Base-by-base conservation (phyloP, 2,329 filamentous ascomycete genomes). In the Colletotrichum paranaense region DNA sequence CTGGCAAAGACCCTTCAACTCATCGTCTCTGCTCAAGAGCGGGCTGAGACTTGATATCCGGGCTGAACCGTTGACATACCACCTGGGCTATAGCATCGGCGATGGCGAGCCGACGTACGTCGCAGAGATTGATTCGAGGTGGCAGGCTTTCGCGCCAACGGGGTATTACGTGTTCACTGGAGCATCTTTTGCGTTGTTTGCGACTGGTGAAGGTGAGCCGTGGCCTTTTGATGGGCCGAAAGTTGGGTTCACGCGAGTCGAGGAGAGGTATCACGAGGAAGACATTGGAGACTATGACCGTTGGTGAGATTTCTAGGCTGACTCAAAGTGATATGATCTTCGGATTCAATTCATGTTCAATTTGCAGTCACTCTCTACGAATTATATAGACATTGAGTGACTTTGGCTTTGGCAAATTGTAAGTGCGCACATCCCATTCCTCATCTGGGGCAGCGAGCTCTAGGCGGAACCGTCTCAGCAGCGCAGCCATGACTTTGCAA, bases 171-270 rank as follows among this genome's bases (percentile, higher is more conserved):
- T 77, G 0, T 78, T 77, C 42, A 68, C 66, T 3, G 75, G 76
- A 0, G 73, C 74, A 42, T 76, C 75, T 64, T 76, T 77, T 67
- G 75, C 55, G 8, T 49, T 78, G 8, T 78, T 77, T 66, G 77
- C 76, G 0, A 78, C 75, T 24, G 77, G 77, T 1, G 75, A 77
- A 9, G 68, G 72, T 42, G 69, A 74, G 28, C 77, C 77, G 3
- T 78, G 76, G 77, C 75, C 75, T 0, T 72, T 66, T 19, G 64
- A 75, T 65, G 74, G 62, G 1, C 75, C 76, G 0, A 62, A 74
- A 3, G 76, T 78, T 35, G 77, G 77, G 1, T 78, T 78, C 58
- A 62, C 49, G 6, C 69, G 69, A 24, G 67, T 78, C 19, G 49
- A 57, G 3, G 76, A 78, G 57, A 73, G 49, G 11, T 78, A 77